A percentile compares a stretch with the other conserved stretches of the same genome.
Conservation (phyloP, 192 early-diverging fungal genomes). For the Umbelopsis vinacea region DNA sequence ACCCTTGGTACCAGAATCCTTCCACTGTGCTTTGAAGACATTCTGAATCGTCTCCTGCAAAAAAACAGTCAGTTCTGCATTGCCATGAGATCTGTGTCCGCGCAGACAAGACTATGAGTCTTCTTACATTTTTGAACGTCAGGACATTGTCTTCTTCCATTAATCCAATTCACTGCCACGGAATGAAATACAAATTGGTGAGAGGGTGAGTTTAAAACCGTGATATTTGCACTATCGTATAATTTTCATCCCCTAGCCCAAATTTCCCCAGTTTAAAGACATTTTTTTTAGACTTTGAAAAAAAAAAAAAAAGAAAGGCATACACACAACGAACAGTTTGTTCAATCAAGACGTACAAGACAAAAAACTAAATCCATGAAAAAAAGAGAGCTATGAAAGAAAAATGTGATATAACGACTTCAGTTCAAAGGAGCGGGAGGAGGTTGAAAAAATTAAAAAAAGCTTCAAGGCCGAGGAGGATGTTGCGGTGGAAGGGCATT, state of each 20-base stretch:
- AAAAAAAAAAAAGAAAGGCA: no score
- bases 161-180: neutral
- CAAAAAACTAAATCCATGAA: no score
- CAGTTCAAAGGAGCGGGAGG: neutral
- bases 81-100: neutral
- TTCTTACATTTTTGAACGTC: constrained; percentile 1
- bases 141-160: constrained; percentile 21
- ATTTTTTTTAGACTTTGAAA: no score
- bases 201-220: no score
- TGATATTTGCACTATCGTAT: neutral
- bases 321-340: no score
- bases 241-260: neutral
- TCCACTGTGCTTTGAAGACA: constrained; percentile 42
- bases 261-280: no score
- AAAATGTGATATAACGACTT: neutral
- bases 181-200: neutral
- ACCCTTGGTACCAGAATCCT: constrained; percentile 41
- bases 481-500: constrained; percentile 21
- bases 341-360: no score
- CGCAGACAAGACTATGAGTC: neutral
- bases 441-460: neutral
- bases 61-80: neutral
- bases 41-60: constrained; percentile 43
- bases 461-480: constrained; percentile 2
- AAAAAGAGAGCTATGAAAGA: neutral